Percentiles rank a stretch among this genome's conserved stretches.
Evolutionary conservation across 768 basidiomycete genomes (phyloP).

Genomic region (Boletus vinaceobasis): DNA sequence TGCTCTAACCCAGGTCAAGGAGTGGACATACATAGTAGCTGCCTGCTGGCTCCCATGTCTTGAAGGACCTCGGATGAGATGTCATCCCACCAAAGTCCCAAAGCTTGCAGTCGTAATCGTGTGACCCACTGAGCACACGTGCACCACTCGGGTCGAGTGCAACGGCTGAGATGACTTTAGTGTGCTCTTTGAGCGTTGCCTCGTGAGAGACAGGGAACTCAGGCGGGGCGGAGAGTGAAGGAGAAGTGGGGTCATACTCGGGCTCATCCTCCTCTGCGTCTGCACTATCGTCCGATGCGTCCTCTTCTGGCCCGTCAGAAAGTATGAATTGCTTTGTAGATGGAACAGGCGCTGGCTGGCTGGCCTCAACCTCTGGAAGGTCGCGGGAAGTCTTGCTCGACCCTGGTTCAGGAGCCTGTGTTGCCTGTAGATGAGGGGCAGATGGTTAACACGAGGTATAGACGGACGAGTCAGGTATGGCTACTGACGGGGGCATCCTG

Average conservation of each 20-base stretch:
- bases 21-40: conserved; percentile 71
- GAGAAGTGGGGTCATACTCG: conserved; percentile 51
- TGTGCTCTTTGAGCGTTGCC: conserved; percentile 89
- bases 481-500: conserved; percentile 35
- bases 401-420: conserved; percentile 14
- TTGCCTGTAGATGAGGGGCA: conserved; percentile 10
- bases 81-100: conserved; percentile 99
- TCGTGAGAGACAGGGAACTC: conserved; percentile 90
- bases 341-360: conserved; percentile 12
- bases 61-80: conserved; percentile 84
- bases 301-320: conserved; percentile 18
- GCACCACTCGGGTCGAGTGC: conserved; percentile 93
- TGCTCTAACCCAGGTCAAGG: background rate
- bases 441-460: conserved; percentile 23
- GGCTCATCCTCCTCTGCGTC: conserved; percentile 31
- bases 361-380: conserved; percentile 21
- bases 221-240: conserved; percentile 38
- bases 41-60: conserved; percentile 92
- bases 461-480: conserved; percentile 1
- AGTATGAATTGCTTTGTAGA: background rate
- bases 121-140: conserved; percentile 83
- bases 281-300: conserved; percentile 24
- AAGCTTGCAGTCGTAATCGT: conserved; percentile 97
- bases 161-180: conserved; percentile 91
- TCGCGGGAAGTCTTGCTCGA: conserved; percentile 8